Base-by-base conservation (phyloP, 1,284 basidiomycete genomes). In the Ceratobasidium sp. region DNA sequence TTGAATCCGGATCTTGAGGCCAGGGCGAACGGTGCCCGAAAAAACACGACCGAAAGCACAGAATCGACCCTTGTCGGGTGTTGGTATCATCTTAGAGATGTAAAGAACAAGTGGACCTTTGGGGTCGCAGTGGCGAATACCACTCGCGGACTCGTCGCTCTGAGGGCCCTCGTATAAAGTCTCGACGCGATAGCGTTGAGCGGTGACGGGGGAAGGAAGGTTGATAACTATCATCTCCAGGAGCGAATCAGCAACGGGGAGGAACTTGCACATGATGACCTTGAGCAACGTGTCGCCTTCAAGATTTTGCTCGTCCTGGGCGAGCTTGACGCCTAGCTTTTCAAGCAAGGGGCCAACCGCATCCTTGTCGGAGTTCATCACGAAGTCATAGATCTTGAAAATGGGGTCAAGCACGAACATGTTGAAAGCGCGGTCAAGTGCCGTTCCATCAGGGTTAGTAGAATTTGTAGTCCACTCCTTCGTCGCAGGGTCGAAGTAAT, bases 311-410 rank as follows among this genome's bases (percentile, higher is more conserved):
- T 99, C 98, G 4, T 98, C 97, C 76, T 90, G 87, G 81, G 91
- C 89, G 82, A 99, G 95, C 87, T 95, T 95, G 86, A 99, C 88
- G 49, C 98, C 97, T 84, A 99, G 96, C 89, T 99, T 99, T 79
- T 99, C 97, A 83, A 98, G 93, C 89, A 99, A 96, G 82, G 90
- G 87, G 80, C 85, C 87, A 83, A 96, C 92, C 82, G 92, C 88
- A 79, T 98, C 97, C 91, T 98, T 99, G 91, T 99, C 98, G 92
- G 95, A 98, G 92, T 99, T 98, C 97, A 99, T 99, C 88, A 99
- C 95, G 83, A 95, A 93, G 84, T 98, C 97, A 88, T 99, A 99
- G 86, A 99, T 93, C 86, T 93, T 95, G 93, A 95, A 99, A 89
- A 99, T 99, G 82, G 98, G 98, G 89, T 99, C 98, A 83, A 99